Evolutionary conservation across 2,329 filamentous ascomycete genomes (phyloP).

Genomic region (Fusarium camptoceras): DNA sequence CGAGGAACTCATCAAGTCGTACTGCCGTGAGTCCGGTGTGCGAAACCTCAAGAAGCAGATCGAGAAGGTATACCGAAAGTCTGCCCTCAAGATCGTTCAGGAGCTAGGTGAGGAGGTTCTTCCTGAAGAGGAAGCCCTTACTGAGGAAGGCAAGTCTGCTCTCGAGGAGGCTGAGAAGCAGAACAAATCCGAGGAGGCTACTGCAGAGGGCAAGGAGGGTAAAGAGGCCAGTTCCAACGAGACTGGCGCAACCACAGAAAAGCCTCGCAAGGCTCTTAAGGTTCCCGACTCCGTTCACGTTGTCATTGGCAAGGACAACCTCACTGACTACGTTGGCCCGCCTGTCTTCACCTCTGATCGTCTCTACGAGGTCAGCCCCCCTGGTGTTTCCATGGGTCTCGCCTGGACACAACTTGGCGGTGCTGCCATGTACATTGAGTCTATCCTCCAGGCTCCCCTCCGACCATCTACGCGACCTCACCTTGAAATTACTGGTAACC

Average conservation of each 20-base stretch:
- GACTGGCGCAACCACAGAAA: constrained; percentile 63
- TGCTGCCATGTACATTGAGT: constrained; percentile 96
- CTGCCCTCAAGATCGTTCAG: constrained; percentile 95
- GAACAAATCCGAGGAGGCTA: constrained; percentile 73
- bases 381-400: constrained; percentile 96
- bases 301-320: constrained; percentile 85
- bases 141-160: constrained; percentile 85
- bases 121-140: constrained; percentile 83
- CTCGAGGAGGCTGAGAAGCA: constrained; percentile 78
- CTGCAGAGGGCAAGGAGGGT: constrained; percentile 59
- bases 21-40: constrained; percentile 96
- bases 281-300: constrained; percentile 91
- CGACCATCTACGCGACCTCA: constrained; percentile 78
- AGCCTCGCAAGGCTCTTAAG: constrained; percentile 79
- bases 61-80: constrained; percentile 98
- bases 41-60: constrained; percentile 99
- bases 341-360: constrained; percentile 96
- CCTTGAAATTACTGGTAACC: constrained; percentile 91
- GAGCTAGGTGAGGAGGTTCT: constrained; percentile 89
- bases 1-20: constrained; percentile 97
- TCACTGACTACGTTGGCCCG: constrained; percentile 97
- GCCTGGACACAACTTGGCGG: constrained; percentile 99
- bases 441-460: constrained; percentile 88
- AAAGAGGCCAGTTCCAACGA: constrained; percentile 51
- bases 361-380: constrained; percentile 91